Evolutionary conservation across 2,329 filamentous ascomycete genomes (phyloP).

Genomic region (Fusarium tupiense): DNA sequence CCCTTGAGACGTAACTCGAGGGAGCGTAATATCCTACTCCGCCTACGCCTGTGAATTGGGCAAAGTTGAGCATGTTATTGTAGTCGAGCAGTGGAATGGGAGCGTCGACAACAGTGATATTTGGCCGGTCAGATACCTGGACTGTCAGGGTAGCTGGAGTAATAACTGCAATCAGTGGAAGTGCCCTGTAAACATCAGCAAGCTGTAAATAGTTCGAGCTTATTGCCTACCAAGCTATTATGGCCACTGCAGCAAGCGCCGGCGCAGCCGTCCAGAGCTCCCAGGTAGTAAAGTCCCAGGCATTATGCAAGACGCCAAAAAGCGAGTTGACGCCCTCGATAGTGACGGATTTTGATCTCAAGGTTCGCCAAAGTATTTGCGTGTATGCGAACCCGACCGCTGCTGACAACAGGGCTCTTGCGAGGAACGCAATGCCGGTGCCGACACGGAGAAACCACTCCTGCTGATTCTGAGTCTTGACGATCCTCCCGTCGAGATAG

Average conservation of each 20-base stretch:
- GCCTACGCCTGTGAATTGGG: not conserved
- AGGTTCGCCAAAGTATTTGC: constrained; percentile 5
- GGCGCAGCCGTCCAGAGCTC: constrained; percentile 7
- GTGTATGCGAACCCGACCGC: constrained; percentile 8
- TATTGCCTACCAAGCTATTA: constrained; percentile 1
- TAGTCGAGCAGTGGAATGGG: not conserved
- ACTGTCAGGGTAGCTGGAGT: not conserved
- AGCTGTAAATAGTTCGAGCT: rapidly evolving
- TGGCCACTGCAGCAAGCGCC: not conserved
- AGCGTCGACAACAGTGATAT: not conserved
- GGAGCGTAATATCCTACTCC: not conserved
- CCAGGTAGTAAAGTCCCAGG: not conserved
- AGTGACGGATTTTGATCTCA: not conserved
- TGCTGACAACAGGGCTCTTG: not conserved
- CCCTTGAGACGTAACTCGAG: not conserved
- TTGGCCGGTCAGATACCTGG: not conserved
- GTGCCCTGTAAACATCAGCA: not conserved
- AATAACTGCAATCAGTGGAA: not conserved
- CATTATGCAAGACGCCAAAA: not conserved
- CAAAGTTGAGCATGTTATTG: not conserved
- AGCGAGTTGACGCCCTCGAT: constrained; percentile 4
- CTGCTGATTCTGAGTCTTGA: not conserved
- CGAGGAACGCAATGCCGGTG: constrained; percentile 7
- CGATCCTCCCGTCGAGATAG: not conserved
- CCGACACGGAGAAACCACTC: constrained; percentile 24